phyloP scores from a whole-genome alignment of 1,284 basidiomycete genomes.

The Xerocomus nothofagi region DNA sequence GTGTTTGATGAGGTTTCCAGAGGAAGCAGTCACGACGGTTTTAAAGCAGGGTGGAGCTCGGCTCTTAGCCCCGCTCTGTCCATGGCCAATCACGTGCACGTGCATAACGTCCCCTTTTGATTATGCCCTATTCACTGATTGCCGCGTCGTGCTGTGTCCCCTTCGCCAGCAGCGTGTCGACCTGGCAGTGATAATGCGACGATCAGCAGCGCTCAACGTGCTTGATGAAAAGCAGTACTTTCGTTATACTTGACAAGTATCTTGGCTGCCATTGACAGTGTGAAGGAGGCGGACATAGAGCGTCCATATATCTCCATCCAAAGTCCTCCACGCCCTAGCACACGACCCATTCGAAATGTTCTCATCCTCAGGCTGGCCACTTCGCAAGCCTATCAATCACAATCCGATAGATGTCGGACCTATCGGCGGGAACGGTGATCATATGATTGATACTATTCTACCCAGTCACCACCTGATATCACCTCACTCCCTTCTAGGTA shows the following conservation, averaged over 20 bases:
- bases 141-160: neutral
- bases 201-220: conserved; percentile 4
- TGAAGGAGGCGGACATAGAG: conserved; percentile 14
- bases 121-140: conserved; percentile 2
- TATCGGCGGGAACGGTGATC: neutral
- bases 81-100: conserved; percentile 24
- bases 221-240: neutral
- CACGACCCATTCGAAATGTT: neutral
- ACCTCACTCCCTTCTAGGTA: neutral
- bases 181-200: conserved; percentile 2
- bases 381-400: neutral
- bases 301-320: neutral
- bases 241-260: neutral
- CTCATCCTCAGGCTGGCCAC: neutral
- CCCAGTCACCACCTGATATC: neutral
- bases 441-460: neutral
- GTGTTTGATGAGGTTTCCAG: neutral
- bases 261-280: no score
- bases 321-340: neutral
- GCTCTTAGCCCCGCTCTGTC: conserved; percentile 17
- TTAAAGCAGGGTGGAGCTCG: conserved; percentile 22
- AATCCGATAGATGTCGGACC: neutral
- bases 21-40: conserved; percentile 1
- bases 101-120: conserved; percentile 3
- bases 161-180: neutral